Evolutionary conservation across 2,329 filamentous ascomycete genomes (phyloP).

Genomic region (Didymella segeticola): DNA sequence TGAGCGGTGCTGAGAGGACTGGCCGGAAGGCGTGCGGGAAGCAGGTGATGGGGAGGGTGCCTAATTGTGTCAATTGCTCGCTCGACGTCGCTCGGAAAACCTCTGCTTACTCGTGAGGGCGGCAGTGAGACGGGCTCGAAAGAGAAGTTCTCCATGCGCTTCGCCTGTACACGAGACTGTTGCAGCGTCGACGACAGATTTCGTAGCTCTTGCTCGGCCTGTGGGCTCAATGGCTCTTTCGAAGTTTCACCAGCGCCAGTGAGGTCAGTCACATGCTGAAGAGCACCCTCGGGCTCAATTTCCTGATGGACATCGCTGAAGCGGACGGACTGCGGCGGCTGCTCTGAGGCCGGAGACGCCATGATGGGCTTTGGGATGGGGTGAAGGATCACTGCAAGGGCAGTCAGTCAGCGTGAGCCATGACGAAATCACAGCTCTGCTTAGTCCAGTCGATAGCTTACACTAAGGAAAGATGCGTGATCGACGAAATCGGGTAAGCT

Average conservation of each 20-base stretch:
- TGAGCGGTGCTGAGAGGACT: conserved; percentile 57
- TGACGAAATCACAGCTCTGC: conserved; percentile 30
- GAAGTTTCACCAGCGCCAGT: conserved; percentile 27
- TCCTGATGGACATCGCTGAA: conserved; percentile 51
- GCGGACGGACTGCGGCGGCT: conserved; percentile 45
- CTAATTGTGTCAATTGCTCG: conserved; percentile 42
- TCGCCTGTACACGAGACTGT: conserved; percentile 77
- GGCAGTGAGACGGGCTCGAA: conserved; percentile 93
- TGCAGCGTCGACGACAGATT: conserved; percentile 76
- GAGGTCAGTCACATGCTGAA: conserved; percentile 43
- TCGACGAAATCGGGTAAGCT: conserved; percentile 24
- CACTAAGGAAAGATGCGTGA: conserved; percentile 20
- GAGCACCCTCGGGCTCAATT: conserved; percentile 45
- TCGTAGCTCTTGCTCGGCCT: conserved; percentile 69
- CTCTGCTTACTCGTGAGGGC: conserved; percentile 73
- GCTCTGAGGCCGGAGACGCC: conserved; percentile 32
- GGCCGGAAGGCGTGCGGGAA: conserved; percentile 56
- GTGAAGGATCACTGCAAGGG: conserved; percentile 14
- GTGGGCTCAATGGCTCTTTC: conserved; percentile 47
- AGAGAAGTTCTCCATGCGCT: conserved; percentile 82
- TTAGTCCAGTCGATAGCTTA: conserved; percentile 29
- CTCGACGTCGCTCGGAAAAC: conserved; percentile 1
- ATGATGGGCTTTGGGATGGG: conserved; percentile 26
- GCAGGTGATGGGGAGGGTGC: conserved; percentile 56
- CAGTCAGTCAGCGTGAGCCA: conserved; percentile 19